These are phyloP conservation scores for Boletus coccyginus DNA, from an alignment of 768 basidiomycete species.

Conservation along the genomic window DNA sequence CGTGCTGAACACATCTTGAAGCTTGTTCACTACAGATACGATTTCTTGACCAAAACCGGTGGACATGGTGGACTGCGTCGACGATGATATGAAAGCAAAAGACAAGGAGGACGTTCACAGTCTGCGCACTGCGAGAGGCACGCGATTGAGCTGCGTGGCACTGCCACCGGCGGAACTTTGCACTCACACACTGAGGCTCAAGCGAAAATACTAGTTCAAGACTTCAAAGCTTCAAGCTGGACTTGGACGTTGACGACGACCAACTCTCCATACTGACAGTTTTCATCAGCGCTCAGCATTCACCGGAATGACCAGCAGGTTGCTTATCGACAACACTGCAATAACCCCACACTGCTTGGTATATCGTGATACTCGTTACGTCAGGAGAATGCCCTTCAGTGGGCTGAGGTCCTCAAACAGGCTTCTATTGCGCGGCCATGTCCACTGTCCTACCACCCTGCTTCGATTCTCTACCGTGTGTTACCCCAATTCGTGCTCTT, in stretches of 20 bases:
- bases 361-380: constrained; percentile 8
- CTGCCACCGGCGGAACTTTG: constrained; percentile 22
- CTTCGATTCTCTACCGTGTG: neutral
- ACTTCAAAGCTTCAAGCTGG: neutral
- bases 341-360: neutral
- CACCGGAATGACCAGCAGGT: neutral
- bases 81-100: constrained; percentile 12
- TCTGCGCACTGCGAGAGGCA: constrained; percentile 17
- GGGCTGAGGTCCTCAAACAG: too few relatives aligned
- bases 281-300: neutral
- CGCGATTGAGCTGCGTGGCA: constrained; percentile 22
- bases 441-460: neutral
- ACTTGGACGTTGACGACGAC: neutral
- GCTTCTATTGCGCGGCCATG: constrained; percentile 4
- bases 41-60: constrained; percentile 78
- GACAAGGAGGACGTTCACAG: constrained; percentile 11
- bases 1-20: constrained; percentile 86
- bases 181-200: too few relatives aligned
- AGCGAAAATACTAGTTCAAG: too few relatives aligned
- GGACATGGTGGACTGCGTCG: constrained; percentile 34
- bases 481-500: constrained; percentile 5
- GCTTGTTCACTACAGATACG: constrained; percentile 79
- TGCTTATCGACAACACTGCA: neutral
- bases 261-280: neutral
- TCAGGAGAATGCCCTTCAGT: neutral